Conservation (phyloP, 2,329 filamentous ascomycete species). For the Trichoderma afroharzianum region DNA sequence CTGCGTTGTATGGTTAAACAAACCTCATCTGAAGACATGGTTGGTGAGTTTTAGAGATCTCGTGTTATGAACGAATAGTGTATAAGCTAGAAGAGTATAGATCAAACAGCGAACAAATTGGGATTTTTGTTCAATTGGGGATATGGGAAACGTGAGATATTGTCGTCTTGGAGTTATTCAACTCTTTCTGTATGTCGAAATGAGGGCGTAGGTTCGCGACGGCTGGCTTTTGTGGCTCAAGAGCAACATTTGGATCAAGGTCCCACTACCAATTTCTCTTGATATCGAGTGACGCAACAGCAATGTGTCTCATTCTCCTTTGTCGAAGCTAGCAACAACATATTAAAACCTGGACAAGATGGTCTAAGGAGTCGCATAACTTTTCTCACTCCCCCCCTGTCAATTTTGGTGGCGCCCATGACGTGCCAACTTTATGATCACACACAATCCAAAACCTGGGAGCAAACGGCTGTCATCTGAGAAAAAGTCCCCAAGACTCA, state of each 20-base stretch:
- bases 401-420: slow-evolving; percentile 6
- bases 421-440: background rate
- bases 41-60: background rate
- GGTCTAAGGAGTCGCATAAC: background rate
- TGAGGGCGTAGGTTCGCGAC: slow-evolving; percentile 6
- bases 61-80: background rate
- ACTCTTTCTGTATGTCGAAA: background rate
- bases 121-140: background rate
- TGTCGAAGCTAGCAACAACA: background rate
- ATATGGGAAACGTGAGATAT: background rate
- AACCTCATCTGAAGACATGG: slow-evolving; percentile 16
- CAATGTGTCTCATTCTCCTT: background rate
- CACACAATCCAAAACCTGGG: background rate
- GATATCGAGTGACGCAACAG: slow-evolving; percentile 12
- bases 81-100: background rate
- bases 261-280: background rate
- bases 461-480: background rate
- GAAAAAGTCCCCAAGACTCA: background rate
- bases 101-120: background rate
- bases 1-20: background rate
- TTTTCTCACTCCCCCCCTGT: background rate
- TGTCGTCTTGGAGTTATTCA: background rate
- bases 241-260: slow-evolving; percentile 7
- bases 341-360: background rate
- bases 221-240: slow-evolving; percentile 15